phyloP scores from a whole-genome alignment of 2,329 filamentous ascomycete species.

The Fusarium palustre region DNA sequence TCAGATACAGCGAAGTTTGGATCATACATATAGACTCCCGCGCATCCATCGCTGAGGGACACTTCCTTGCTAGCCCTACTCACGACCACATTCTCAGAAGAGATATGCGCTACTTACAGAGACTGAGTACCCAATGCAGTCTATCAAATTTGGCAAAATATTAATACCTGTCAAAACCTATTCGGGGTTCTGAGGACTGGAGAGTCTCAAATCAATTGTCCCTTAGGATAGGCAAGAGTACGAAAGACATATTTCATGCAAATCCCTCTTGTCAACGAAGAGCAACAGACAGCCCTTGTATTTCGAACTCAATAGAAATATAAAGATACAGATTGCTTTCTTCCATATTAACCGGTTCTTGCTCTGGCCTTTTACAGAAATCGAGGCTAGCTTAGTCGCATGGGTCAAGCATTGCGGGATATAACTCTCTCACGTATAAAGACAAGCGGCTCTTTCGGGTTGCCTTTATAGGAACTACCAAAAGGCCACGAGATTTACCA shows the following conservation, averaged over 20 bases:
- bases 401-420: conserved; percentile 35
- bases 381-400: conserved; percentile 30
- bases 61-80: background rate
- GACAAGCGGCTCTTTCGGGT: conserved; percentile 21
- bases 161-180: background rate
- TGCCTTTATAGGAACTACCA: conserved; percentile 12
- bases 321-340: background rate
- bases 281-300: background rate
- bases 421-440: conserved; percentile 18
- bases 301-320: background rate
- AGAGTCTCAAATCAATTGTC: background rate
- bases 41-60: background rate
- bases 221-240: background rate
- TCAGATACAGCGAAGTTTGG: background rate
- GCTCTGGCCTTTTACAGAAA: background rate
- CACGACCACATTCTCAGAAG: background rate
- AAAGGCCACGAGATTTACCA: conserved; percentile 13
- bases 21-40: background rate
- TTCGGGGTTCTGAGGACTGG: background rate
- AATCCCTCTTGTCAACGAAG: background rate
- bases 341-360: conserved; percentile 18
- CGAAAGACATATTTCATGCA: background rate
- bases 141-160: background rate
- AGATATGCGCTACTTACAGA: background rate
- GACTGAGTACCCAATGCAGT: too few species aligned